Base-by-base conservation (phyloP, 192 early-diverging fungal genomes). In the Chytriomyces sp. region DNA sequence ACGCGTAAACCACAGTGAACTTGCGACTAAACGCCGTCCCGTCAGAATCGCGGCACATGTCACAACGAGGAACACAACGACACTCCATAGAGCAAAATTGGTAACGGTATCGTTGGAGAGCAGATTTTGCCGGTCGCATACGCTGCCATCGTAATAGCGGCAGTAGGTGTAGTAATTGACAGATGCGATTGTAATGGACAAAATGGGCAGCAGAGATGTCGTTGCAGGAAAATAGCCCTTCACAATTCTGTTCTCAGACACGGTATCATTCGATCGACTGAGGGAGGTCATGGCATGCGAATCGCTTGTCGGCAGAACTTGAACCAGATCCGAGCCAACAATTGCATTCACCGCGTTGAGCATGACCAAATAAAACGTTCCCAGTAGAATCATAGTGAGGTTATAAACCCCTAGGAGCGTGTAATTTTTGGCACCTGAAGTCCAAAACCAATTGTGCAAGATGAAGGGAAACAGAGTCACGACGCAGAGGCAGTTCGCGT, bases 91-190 rank as follows among this genome's bases (percentile, higher is more conserved):
- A 61, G 44, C 28, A 62, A 23, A 13, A 48, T 73, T 73, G 11
- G 45, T 45, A 16, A 26, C 46, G 6, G 46, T 8, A 62, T 73
- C 59, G 9, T 28, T 16, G 8, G 35, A 62, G 23, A 73, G 45
- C 6, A 73, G 5, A 5, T 8, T 6, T 9, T 23, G 11, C 7
- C 45, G 16, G 47, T 75, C 73, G 46, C 73, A 75, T 6, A 50
- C 61, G 47, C 6, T 11, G 11, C 73, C 73, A 7, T 65, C 35
- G 35, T 66, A 75, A 35, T 75, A 75, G 7, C 64, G 61, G 53
- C 73, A 75, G 66, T 75, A 75, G 3, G 73, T 75, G 28, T 50
- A 75, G 46, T 75, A 75, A 50, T 75, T 75, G 11, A 24, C 60
- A 23, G 63, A 11, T n/a, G 73, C 61, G 28, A 75, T 75, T 20